Conservation (phyloP, 2,329 filamentous ascomycete species). For the Aspergillus sojae region DNA sequence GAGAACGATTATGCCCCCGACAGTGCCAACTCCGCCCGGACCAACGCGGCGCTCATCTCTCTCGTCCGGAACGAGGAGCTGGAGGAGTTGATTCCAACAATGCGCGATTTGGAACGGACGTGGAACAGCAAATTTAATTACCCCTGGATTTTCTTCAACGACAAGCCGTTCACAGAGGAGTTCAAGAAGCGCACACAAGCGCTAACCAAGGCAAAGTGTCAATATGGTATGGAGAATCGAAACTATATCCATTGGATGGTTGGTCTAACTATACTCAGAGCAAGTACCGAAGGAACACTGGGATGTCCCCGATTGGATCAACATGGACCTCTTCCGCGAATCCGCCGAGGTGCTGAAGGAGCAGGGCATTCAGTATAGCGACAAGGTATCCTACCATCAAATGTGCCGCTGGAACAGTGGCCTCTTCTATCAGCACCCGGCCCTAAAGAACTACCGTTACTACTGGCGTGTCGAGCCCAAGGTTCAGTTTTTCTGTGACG, state of each 20-base stretch:
- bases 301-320: conserved; percentile 90
- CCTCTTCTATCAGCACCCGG: conserved; percentile 95
- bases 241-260: conserved; percentile 17
- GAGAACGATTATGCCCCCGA: conserved; percentile 77
- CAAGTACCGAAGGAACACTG: conserved; percentile 93
- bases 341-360: conserved; percentile 81
- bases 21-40: conserved; percentile 74
- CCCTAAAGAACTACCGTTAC: conserved; percentile 77
- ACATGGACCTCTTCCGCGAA: conserved; percentile 79
- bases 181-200: conserved; percentile 83
- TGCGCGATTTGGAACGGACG: conserved; percentile 87
- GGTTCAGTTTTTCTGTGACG: conserved; percentile 97
- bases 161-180: conserved; percentile 87
- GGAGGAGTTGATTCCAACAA: conserved; percentile 79
- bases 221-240: conserved; percentile 65
- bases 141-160: conserved; percentile 99
- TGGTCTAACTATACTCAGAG: conserved; percentile 56
- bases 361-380: conserved; percentile 86
- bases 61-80: conserved; percentile 93
- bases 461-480: conserved; percentile 99
- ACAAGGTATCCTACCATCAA: conserved; percentile 89
- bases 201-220: conserved; percentile 83
- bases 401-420: conserved; percentile 99
- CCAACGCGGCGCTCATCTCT: conserved; percentile 89
- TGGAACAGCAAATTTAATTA: conserved; percentile 99